Evolutionary conservation across 192 early-diverging fungal species (phyloP).

Genomic region (Coemansia sp.): DNA sequence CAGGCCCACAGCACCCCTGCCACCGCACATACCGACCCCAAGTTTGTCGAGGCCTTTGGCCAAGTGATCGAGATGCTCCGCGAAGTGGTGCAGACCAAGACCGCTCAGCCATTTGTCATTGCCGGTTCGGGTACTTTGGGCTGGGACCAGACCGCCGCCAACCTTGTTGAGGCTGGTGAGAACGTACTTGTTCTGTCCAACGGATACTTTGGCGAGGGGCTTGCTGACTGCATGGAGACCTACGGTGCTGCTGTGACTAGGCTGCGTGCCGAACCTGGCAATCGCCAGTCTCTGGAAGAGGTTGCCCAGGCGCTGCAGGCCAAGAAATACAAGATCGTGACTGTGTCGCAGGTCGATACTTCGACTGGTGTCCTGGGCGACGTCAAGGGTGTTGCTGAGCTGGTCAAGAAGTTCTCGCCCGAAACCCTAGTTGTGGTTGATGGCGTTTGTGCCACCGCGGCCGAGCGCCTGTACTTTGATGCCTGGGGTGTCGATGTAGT

Average conservation of each 20-base stretch:
- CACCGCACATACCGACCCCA: slow-evolving; percentile 88
- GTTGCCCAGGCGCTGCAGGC: slow-evolving; percentile 65
- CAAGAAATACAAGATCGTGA: slow-evolving; percentile 81
- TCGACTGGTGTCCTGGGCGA: slow-evolving; percentile 90
- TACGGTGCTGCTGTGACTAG: slow-evolving; percentile 88
- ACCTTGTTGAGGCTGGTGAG: slow-evolving; percentile 87
- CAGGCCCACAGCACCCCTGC: slow-evolving; percentile 84
- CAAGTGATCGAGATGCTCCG: slow-evolving; percentile 82
- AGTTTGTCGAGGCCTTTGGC: slow-evolving; percentile 86
- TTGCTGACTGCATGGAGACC: slow-evolving; percentile 84
- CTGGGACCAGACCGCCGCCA: slow-evolving; percentile 94
- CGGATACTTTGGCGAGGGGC: slow-evolving; percentile 95
- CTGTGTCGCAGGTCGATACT: slow-evolving; percentile 95
- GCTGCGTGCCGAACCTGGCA: slow-evolving; percentile 68
- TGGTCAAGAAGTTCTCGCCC: slow-evolving; percentile 76
- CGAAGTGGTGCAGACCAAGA: slow-evolving; percentile 73
- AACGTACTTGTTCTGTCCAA: slow-evolving; percentile 85
- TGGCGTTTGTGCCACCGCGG: slow-evolving; percentile 93
- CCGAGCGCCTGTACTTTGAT: slow-evolving; percentile 90
- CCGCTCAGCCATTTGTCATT: slow-evolving; percentile 90
- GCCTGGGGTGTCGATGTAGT: slow-evolving; percentile 91
- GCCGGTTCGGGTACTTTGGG: slow-evolving; percentile 96
- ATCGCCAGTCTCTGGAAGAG: slow-evolving; percentile 65
- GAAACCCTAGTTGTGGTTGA: slow-evolving; percentile 89
- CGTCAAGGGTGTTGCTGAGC: slow-evolving; percentile 70